Evolutionary conservation across 1,284 basidiomycete species (phyloP), one percentile per base, ranked within the genome.

Genomic region (Puccinia polysora): DNA sequence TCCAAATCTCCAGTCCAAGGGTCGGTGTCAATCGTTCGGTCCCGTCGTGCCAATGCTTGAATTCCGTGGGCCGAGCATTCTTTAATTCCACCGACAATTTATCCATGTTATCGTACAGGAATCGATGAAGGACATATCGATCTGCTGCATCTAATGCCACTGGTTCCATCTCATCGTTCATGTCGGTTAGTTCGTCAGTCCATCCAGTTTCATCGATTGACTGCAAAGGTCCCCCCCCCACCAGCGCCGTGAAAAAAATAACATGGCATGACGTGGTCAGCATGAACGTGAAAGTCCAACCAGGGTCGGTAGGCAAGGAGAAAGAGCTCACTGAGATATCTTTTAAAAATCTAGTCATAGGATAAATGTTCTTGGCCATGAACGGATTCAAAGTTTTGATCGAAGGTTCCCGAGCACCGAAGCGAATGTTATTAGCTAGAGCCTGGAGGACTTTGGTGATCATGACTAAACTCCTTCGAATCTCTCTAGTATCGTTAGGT

Each of bases 381-480:
- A 92, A 92, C 15, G 84, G 83, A 78, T 94, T 94, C 70, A 94
- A 80, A 25, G 85, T 83, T 56, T 86, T 86, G 88, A 93, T 91
- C 76, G 91, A 87, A 2, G 86, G 85, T 62, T 82, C 81, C 78
- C 94, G 91, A 78, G 90, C 90, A 34, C 89, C 90, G 76, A 94
- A 94, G 75, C 90, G 86, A 47, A 94, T 89, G 75, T 95, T 94
- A 81, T 95, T 96, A 15, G 91, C 91, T 38, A 95, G 81, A 78
- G 91, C 93, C 80, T 95, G 91, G 60, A 94, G 88, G 70, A 95
- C 88, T 81, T 93, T 94, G 49, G 90, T 89, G 74, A 95, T 88
- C 62, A 90, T 82, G 82, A 91, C 87, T 28, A 95, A 82, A 2
- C 89, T 90, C 63, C 88, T 86, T 34, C 89, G 87, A 55, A 89